Percentiles rank a stretch among this genome's conserved stretches.
Evolutionary conservation across 2,329 filamentous ascomycete genomes (phyloP).

Genomic region (Aspergillus sp.): DNA sequence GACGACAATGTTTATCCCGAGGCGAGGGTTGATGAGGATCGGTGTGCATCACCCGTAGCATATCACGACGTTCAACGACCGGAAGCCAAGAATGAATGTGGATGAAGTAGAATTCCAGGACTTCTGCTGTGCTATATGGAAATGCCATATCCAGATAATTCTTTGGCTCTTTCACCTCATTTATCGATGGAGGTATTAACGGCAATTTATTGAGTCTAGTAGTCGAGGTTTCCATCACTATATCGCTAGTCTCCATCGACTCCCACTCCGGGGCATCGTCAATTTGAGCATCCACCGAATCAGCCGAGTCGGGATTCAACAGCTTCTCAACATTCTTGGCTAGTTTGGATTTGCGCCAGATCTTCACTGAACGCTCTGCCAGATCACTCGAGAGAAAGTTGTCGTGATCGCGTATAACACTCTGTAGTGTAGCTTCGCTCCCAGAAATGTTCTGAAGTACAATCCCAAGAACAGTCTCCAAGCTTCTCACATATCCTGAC

Average conservation of each 20-base stretch:
- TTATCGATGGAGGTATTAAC: background rate
- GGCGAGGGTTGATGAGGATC: conserved; percentile 17
- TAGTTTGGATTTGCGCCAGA: conserved; percentile 10
- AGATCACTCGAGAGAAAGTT: conserved; percentile 8
- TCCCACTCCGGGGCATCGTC: background rate
- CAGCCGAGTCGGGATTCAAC: conserved; percentile 2
- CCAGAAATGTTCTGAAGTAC: conserved; percentile 55
- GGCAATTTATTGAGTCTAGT: background rate
- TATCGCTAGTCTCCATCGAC: background rate
- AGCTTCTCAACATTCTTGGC: conserved; percentile 7
- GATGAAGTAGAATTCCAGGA: conserved; percentile 67
- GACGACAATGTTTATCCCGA: background rate
- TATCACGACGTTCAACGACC: conserved; percentile 59
- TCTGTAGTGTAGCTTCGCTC: conserved; percentile 47
- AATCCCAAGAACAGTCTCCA: conserved; percentile 64
- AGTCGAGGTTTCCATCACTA: background rate
- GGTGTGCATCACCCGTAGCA: conserved; percentile 47
- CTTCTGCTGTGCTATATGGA: conserved; percentile 22
- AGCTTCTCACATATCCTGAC: conserved; percentile 67
- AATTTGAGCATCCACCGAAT: background rate
- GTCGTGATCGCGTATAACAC: conserved; percentile 5
- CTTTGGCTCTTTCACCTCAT: background rate
- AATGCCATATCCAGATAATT: background rate
- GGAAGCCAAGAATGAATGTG: conserved; percentile 66
- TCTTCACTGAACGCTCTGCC: conserved; percentile 2